Conservation (phyloP, 2,329 filamentous ascomycete genomes). For the Cordyceps militaris region DNA sequence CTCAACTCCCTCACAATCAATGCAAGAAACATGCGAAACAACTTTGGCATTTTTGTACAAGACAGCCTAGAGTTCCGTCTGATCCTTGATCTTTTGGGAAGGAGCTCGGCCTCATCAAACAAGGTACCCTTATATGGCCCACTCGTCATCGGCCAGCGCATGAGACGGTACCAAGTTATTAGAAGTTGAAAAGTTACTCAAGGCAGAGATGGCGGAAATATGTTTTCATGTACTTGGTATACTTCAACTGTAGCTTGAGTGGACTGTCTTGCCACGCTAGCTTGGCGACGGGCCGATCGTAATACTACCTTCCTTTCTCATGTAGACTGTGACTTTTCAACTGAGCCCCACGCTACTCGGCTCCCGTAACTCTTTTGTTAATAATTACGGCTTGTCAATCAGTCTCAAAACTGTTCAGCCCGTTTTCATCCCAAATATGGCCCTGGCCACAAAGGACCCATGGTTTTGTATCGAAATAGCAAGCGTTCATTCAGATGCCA, state of each 20-base stretch:
- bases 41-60: background rate
- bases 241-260: too few species aligned
- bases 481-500: constrained; percentile 5
- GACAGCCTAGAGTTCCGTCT: background rate
- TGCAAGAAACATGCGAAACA: background rate
- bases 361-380: background rate
- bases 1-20: too few species aligned
- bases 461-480: background rate
- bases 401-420: background rate
- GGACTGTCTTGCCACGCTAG: background rate
- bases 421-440: background rate
- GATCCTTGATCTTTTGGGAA: background rate
- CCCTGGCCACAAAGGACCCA: background rate
- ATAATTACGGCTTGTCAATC: background rate
- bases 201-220: background rate
- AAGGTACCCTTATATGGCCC: background rate
- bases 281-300: background rate
- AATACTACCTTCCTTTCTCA: constrained; percentile 7
- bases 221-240: background rate
- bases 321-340: background rate
- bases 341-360: background rate
- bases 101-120: background rate
- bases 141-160: background rate
- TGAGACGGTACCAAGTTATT: background rate
- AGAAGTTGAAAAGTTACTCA: background rate